Conservation (phyloP, 306 rosid species). For the Parietaria judaica region DNA sequence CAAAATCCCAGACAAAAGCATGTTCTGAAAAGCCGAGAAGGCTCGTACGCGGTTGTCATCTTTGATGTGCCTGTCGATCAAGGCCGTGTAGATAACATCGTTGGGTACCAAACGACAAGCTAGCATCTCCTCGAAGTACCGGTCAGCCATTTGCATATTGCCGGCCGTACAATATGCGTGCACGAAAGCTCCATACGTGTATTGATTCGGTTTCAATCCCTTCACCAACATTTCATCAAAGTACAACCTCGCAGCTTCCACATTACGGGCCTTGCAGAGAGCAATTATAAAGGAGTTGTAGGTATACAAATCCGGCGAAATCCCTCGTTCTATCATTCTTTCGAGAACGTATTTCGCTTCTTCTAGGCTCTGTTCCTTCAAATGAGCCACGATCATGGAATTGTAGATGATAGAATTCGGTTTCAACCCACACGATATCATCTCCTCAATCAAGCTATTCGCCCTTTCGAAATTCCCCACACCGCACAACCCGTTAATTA, state of each 20-base stretch:
- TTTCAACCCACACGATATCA: slow-evolving; percentile 25
- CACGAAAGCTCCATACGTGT: slow-evolving; percentile 41
- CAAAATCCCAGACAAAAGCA: slow-evolving; percentile 26
- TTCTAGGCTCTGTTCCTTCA: slow-evolving; percentile 24
- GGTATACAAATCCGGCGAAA: slow-evolving; percentile 30
- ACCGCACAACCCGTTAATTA: slow-evolving; percentile 30
- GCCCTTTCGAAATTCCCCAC: slow-evolving; percentile 25
- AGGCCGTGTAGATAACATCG: slow-evolving; percentile 19
- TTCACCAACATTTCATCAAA: slow-evolving; percentile 30
- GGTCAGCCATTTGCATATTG: slow-evolving; percentile 28
- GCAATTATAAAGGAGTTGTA: slow-evolving; percentile 38
- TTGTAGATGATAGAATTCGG: slow-evolving; percentile 29
- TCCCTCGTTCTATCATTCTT: slow-evolving; percentile 28
- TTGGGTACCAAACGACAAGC: slow-evolving; percentile 26
- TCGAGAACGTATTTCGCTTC: slow-evolving; percentile 25
- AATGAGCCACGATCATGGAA: slow-evolving; percentile 15
- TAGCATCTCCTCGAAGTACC: slow-evolving; percentile 36
- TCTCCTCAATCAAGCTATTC: slow-evolving; percentile 18
- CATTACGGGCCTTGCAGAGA: slow-evolving; percentile 25
- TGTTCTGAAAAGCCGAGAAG: slow-evolving; percentile 27
- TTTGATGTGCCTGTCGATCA: slow-evolving; percentile 38
- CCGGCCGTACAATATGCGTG: slow-evolving; percentile 25
- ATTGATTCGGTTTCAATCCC: slow-evolving; percentile 36
- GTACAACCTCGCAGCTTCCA: slow-evolving; percentile 24
- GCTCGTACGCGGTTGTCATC: slow-evolving; percentile 29